A percentile compares a stretch with the other conserved stretches of the same genome.
Evolutionary conservation across 768 basidiomycete species (phyloP).

Genomic region (Naganishia vishniacii): DNA sequence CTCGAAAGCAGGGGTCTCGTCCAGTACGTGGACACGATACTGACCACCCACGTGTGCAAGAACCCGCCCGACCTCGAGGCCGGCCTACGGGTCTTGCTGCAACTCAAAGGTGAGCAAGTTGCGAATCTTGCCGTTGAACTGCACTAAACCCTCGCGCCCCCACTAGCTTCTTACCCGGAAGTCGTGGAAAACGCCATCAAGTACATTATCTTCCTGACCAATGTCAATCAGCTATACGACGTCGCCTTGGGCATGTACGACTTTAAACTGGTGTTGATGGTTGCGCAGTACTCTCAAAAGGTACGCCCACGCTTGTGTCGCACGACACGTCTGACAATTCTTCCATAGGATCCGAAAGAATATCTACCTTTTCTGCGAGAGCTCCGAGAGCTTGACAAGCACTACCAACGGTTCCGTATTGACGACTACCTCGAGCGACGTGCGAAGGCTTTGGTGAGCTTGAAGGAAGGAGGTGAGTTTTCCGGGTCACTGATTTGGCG

Average conservation of each 20-base stretch:
- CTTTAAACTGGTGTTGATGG: constrained; percentile 87
- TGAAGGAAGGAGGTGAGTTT: constrained; percentile 64
- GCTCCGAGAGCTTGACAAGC: constrained; percentile 68
- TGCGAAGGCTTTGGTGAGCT: constrained; percentile 66
- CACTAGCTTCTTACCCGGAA: constrained; percentile 62
- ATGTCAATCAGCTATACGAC: constrained; percentile 84
- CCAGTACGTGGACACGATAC: constrained; percentile 79
- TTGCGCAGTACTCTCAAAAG: constrained; percentile 96
- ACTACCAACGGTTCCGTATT: constrained; percentile 82
- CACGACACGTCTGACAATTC: background rate
- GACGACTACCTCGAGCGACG: constrained; percentile 83
- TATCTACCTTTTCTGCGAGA: constrained; percentile 95
- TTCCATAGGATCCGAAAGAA: constrained; percentile 81
- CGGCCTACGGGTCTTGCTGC: constrained; percentile 67
- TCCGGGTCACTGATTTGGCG: background rate
- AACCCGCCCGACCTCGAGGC: constrained; percentile 84
- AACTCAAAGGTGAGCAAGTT: constrained; percentile 63
- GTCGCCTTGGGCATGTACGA: constrained; percentile 98
- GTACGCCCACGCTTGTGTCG: constrained; percentile 50
- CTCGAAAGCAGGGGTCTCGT: constrained; percentile 65
- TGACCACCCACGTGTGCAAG: constrained; percentile 90
- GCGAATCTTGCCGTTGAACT: too few species aligned
- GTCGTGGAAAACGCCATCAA: constrained; percentile 94
- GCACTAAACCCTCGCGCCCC: too few species aligned
- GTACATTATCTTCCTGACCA: constrained; percentile 95